A percentile compares a stretch with the other conserved stretches of the same genome.
Conservation (phyloP, 305 asterid genomes). For the Andrographis paniculata region DNA sequence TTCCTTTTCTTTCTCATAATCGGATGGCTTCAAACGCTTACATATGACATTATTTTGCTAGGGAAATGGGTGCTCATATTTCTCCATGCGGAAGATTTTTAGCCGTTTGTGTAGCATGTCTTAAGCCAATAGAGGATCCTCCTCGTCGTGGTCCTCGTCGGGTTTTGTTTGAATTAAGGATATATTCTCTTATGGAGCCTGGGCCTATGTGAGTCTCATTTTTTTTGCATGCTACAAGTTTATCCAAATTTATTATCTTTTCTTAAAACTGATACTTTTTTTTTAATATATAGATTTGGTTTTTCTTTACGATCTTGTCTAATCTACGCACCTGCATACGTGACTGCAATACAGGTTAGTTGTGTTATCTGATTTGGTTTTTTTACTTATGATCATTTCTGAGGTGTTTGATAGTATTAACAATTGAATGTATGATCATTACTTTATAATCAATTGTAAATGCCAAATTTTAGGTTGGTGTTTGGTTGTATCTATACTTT, state of each 20-base stretch:
- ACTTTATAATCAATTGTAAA: not conserved
- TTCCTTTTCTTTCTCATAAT: slow-evolving; percentile 3
- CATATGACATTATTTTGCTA: slow-evolving; percentile 22
- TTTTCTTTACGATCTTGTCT: slow-evolving; percentile 74
- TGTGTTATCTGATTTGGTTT: slow-evolving; percentile 7
- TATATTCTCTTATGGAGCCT: slow-evolving; percentile 93
- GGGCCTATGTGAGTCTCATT: slow-evolving; percentile 59
- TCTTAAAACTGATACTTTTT: slow-evolving; percentile 17
- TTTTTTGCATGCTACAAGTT: slow-evolving; percentile 9
- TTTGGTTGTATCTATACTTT: too few species aligned
- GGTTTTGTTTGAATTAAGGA: slow-evolving; percentile 90
- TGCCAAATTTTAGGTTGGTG: too few species aligned
- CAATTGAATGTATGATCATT: slow-evolving; percentile 2
- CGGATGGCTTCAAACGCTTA: slow-evolving; percentile 19
- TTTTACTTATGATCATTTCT: slow-evolving; percentile 2
- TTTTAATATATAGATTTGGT: slow-evolving; percentile 63
- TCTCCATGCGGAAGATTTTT: slow-evolving; percentile 96
- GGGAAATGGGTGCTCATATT: slow-evolving; percentile 99
- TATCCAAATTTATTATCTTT: slow-evolving; percentile 7
- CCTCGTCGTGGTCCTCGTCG: slow-evolving; percentile 77
- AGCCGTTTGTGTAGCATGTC: slow-evolving; percentile 99
- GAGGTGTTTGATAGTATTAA: slow-evolving; percentile 8
- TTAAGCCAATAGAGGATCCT: too few species aligned
- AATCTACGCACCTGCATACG: slow-evolving; percentile 95
- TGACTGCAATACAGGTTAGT: slow-evolving; percentile 95